Base-by-base conservation (phyloP, 768 basidiomycete genomes). In the Lactarius evosmus region DNA sequence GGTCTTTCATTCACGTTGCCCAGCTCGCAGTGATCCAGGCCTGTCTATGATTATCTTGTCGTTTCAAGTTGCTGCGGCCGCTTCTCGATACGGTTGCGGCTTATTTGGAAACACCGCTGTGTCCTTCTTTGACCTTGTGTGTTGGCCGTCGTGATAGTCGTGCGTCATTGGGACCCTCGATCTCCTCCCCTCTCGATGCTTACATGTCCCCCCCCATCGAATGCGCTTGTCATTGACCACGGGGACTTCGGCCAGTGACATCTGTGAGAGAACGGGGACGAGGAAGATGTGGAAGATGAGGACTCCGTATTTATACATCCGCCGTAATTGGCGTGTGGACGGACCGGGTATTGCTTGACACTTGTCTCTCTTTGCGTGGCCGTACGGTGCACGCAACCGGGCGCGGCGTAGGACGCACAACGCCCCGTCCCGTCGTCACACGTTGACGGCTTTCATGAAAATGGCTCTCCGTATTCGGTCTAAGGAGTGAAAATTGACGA, bases 151-250 rank as follows among this genome's bases (percentile, higher is more conserved):
- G 22, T 38, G 38, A 7, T 14, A 33, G 38, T 22, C 36, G 4
- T 60, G 19, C 51, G 33, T 40, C 6, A 32, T 44, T 53, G 29
- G 27, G 14, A 54, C 54, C 54, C 60, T 16, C 60, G 60, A 56
- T 61, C 54, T 49, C 44, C 22, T 56, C 41, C 46, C 46, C 38
- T 34, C 16, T 60, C 52, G 58, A 29, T 32, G 29, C 6, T 19
- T 58, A 44, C 40, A 50, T 29, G 11, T 33, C 7, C 16, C 34
- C 44, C 29, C 44, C 22, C 46, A 52, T n/a, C 33, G n/a, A 52
- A 50, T 19, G 50, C 34, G 50, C 19, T 19, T 52, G 50, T 30
- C 56, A 50, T 5, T 36, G 36, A 30, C 50, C 5, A 32, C 51
- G 51, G 51, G 7, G 51, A 41, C 38, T 14, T 22, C 51, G 36